phyloP scores from a whole-genome alignment of 176 grass and related monocot species.

The Eleusine coracana region DNA sequence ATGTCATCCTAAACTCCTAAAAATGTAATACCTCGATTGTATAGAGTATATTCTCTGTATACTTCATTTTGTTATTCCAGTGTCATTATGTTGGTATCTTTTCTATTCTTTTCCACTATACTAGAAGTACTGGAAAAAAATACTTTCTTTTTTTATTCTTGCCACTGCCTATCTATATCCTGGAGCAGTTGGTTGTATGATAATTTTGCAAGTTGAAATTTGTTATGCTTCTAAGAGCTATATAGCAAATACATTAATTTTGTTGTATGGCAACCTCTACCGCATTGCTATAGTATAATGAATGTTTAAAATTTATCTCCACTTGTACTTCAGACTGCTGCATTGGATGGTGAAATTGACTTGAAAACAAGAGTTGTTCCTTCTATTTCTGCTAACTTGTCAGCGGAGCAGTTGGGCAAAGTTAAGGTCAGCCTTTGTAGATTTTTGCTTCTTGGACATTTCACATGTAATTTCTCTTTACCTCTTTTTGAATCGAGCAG shows the following conservation, averaged over 20 bases:
- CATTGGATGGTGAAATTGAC: conserved; percentile 97
- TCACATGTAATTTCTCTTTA: conserved; percentile 36
- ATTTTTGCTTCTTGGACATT: conserved; percentile 39
- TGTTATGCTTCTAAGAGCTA: background rate
- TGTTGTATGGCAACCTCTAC: background rate
- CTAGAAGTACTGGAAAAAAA: background rate
- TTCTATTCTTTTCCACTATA: background rate
- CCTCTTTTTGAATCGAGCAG: conserved; percentile 52
- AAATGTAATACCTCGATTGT: too few relatives aligned
- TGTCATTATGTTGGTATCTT: background rate
- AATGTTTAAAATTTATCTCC: conserved; percentile 3
- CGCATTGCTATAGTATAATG: background rate
- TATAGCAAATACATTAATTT: background rate
- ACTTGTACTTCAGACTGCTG: conserved; percentile 67
- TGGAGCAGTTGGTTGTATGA: background rate
- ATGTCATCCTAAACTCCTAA: too few relatives aligned
- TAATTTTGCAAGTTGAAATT: background rate
- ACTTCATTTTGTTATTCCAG: background rate
- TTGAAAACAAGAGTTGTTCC: conserved; percentile 81
- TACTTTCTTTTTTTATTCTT: background rate
- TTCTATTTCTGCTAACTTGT: conserved; percentile 62
- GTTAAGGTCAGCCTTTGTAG: conserved; percentile 61
- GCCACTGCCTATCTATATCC: background rate
- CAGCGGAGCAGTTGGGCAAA: conserved; percentile 58
- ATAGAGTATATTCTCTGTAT: too few relatives aligned